phyloP scores from a whole-genome alignment of 371 early-diverging fungal genomes.

The Mortierella sp. region DNA sequence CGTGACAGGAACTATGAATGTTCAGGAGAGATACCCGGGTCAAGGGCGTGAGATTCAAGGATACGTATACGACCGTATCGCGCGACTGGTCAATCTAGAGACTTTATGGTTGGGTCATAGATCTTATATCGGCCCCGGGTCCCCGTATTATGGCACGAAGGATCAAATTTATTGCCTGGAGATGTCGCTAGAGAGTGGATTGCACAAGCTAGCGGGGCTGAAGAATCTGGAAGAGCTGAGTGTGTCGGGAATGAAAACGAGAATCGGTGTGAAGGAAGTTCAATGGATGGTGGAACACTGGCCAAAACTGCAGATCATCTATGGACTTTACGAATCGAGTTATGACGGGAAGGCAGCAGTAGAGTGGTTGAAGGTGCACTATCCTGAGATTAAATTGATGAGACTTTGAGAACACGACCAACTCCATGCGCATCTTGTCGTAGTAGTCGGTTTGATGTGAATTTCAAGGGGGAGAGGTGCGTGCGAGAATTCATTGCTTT shows the following conservation, averaged over 20 bases:
- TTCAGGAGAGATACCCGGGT: too few species aligned
- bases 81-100: slow-evolving; percentile 11
- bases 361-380: too few species aligned
- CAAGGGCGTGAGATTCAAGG: slow-evolving; percentile 22
- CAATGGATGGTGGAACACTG: slow-evolving; percentile 43
- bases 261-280: slow-evolving; percentile 29
- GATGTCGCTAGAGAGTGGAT: slow-evolving; percentile 34
- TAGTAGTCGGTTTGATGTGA: too few species aligned
- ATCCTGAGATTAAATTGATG: too few species aligned
- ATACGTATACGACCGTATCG: slow-evolving; percentile 28
- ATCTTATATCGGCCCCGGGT: slow-evolving; percentile 4
- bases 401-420: too few species aligned
- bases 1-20: too few species aligned
- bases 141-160: slow-evolving; percentile 7
- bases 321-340: slow-evolving; percentile 6
- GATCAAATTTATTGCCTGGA: slow-evolving; percentile 40
- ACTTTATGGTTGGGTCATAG: slow-evolving; percentile 34
- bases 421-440: too few species aligned
- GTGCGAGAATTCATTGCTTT: too few species aligned
- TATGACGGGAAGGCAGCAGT: too few species aligned
- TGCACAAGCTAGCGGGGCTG: slow-evolving; percentile 18
- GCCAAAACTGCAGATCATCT: slow-evolving; percentile 29
- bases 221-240: slow-evolving; percentile 26
- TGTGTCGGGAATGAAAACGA: slow-evolving; percentile 27
- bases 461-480: too few species aligned